A percentile compares a stretch with the other conserved stretches of the same genome.
These are phyloP conservation scores for Lenwebbia sp. DNA, from an alignment of 345 rosid genomes.

Conservation along the genomic window DNA sequence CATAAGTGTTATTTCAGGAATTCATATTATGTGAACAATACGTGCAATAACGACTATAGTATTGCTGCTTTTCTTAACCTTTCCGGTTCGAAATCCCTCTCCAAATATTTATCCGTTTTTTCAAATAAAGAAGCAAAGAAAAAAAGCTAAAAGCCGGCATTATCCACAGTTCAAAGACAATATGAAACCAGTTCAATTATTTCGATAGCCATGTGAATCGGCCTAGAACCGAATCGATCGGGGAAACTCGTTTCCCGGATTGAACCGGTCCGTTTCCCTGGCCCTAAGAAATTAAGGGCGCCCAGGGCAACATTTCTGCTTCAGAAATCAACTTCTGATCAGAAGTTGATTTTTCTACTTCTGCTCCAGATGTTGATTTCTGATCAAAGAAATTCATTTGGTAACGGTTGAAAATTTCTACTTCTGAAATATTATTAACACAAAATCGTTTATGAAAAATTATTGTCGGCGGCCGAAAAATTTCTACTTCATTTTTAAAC, in stretches of 20 bases:
- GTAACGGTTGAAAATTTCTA: too few relatives aligned
- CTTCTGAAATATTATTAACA: too few relatives aligned
- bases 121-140: background rate
- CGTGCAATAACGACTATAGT: background rate
- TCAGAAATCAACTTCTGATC: too few relatives aligned
- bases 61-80: background rate
- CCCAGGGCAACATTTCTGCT: too few relatives aligned
- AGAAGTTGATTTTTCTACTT: too few relatives aligned
- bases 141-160: accelerated
- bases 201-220: too few relatives aligned
- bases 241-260: background rate
- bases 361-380: too few relatives aligned
- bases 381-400: too few relatives aligned
- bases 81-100: background rate
- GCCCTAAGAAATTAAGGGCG: too few relatives aligned
- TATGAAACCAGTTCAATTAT: background rate
- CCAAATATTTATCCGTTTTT: background rate
- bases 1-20: accelerated
- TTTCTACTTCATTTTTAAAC: too few relatives aligned
- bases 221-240: background rate
- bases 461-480: too few relatives aligned
- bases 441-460: too few relatives aligned
- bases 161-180: accelerated
- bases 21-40: background rate
- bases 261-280: background rate